Evolutionary conservation across 2,329 filamentous ascomycete genomes (phyloP).

Genomic region (Exserohilum turcica): DNA sequence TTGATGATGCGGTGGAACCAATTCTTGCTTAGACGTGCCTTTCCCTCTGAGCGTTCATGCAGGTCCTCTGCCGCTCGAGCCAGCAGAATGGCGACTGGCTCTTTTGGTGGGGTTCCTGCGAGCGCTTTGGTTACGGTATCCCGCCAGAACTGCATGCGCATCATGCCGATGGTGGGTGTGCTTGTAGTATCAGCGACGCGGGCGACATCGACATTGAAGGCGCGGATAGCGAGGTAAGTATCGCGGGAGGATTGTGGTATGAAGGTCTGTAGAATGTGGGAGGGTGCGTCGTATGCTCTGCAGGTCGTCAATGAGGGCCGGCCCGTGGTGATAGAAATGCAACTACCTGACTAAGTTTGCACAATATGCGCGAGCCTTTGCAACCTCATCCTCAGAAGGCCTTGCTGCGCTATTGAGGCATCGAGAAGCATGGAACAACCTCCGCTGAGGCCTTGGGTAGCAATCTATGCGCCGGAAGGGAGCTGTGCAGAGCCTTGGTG

Average conservation of each 20-base stretch:
- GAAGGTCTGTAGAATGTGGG: conserved; percentile 84
- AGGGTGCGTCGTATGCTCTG: conserved; percentile 87
- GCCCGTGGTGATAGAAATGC: neutral
- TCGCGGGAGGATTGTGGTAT: conserved; percentile 75
- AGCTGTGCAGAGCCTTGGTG: conserved; percentile 27
- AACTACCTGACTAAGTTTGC: conserved; percentile 60
- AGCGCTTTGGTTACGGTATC: conserved; percentile 82
- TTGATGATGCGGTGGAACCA: conserved; percentile 73
- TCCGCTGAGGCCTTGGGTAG: conserved; percentile 9
- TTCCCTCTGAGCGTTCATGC: conserved; percentile 53
- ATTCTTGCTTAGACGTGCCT: conserved; percentile 58
- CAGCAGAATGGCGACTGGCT: conserved; percentile 87
- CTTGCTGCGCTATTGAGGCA: conserved; percentile 26
- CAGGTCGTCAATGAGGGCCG: neutral
- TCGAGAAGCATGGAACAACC: conserved; percentile 32
- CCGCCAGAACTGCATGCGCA: conserved; percentile 95
- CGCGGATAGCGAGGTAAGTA: conserved; percentile 86
- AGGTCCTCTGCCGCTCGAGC: conserved; percentile 70
- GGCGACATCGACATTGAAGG: conserved; percentile 91
- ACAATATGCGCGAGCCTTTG: conserved; percentile 63
- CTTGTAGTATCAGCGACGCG: conserved; percentile 88
- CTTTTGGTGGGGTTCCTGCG: conserved; percentile 77
- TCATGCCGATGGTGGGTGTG: conserved; percentile 80
- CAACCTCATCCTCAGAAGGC: conserved; percentile 55
- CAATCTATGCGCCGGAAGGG: conserved; percentile 21